These are phyloP conservation scores for Cutaneotrichosporon mucoides DNA, from an alignment of 1,284 basidiomycete species.

Conservation along the genomic window DNA sequence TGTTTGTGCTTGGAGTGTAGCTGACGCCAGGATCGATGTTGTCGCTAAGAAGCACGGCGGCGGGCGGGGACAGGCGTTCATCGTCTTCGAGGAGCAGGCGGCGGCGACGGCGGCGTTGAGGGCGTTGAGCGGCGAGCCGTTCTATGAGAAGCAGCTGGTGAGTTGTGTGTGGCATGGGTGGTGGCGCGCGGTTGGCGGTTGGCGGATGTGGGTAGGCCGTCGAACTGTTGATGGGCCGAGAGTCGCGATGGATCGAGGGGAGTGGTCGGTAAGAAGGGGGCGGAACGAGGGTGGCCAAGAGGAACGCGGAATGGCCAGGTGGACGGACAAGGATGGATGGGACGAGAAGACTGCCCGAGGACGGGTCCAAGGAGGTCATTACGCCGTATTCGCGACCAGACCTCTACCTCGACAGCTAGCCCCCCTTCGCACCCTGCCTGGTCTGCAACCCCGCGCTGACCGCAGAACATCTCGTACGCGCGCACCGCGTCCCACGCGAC, in stretches of 20 bases:
- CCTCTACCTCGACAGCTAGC: too few relatives aligned
- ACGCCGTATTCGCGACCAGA: too few relatives aligned
- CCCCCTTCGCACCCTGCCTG: too few relatives aligned
- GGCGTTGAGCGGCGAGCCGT: constrained; percentile 81
- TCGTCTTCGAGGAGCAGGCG: constrained; percentile 86
- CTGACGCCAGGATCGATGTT: constrained; percentile 64
- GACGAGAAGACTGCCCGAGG: too few relatives aligned
- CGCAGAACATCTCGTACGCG: constrained; percentile 67
- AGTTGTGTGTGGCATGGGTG: constrained; percentile 7
- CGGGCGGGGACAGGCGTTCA: constrained; percentile 93
- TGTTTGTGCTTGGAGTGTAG: background rate
- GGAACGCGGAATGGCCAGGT: too few relatives aligned
- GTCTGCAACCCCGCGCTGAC: background rate
- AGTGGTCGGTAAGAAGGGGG: too few relatives aligned
- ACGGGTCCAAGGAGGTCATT: too few relatives aligned
- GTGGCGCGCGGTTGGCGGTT: background rate
- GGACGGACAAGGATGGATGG: too few relatives aligned
- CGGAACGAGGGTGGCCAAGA: too few relatives aligned
- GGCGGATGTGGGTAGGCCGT: background rate
- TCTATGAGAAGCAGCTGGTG: constrained; percentile 58
- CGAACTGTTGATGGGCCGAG: too few relatives aligned
- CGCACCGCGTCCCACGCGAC: constrained; percentile 80
- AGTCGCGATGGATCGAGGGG: too few relatives aligned
- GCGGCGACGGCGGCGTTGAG: constrained; percentile 86
- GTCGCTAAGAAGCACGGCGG: constrained; percentile 78